phyloP scores from a whole-genome alignment of 768 basidiomycete species.

The Boletellus emodensis region DNA sequence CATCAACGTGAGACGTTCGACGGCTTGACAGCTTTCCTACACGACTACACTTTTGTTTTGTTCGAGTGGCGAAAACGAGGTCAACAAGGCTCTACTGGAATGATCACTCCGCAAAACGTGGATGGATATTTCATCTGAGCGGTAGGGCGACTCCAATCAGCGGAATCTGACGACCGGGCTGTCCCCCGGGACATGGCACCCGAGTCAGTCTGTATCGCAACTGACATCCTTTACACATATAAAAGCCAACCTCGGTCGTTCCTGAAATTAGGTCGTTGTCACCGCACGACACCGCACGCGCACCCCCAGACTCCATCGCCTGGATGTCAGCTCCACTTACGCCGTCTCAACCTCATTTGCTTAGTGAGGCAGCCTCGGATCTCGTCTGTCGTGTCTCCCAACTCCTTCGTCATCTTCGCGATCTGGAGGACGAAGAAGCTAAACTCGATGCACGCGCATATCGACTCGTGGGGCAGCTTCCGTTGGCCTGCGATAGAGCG shows the following conservation, averaged over 20 bases:
- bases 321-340: neutral
- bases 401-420: conserved; percentile 18
- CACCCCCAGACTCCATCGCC: neutral
- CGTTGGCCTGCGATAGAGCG: neutral
- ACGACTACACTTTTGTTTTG: too few species aligned
- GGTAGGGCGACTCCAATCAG: too few species aligned
- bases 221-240: conserved; percentile 2
- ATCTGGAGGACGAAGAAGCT: conserved; percentile 22
- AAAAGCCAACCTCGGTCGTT: conserved; percentile 3
- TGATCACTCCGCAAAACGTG: neutral
- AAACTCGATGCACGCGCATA: conserved; percentile 15
- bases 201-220: conserved; percentile 15
- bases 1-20: neutral
- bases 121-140: too few species aligned
- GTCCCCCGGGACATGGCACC: too few species aligned
- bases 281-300: neutral
- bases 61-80: neutral
- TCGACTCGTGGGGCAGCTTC: conserved; percentile 7
- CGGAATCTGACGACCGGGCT: too few species aligned
- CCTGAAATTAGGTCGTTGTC: neutral
- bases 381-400: conserved; percentile 14
- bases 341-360: neutral
- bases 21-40: too few species aligned
- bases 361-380: conserved; percentile 12
- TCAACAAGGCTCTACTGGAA: neutral